These are phyloP conservation scores for Zygoascus bituminiphila DNA, from an alignment of 805 yeast species.

Conservation along the genomic window DNA sequence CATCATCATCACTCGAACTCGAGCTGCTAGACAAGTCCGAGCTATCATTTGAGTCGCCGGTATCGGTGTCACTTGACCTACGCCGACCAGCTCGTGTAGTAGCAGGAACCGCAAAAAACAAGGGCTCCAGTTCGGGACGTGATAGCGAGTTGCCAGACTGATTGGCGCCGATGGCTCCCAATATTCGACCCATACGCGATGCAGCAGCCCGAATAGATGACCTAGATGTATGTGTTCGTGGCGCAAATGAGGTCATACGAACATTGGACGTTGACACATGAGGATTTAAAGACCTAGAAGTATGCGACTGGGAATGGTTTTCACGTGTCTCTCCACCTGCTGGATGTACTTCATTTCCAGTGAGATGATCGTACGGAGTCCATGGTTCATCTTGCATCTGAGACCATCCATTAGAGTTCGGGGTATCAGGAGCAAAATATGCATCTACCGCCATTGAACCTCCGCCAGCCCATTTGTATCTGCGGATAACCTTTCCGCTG, in stretches of 20 bases:
- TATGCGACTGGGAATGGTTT: no score
- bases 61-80: background rate
- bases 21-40: background rate
- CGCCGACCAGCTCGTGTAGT: background rate
- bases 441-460: background rate
- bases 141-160: background rate
- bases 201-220: background rate
- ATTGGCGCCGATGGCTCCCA: background rate
- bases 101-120: background rate
- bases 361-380: background rate
- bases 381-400: background rate
- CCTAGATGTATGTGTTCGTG: no score
- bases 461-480: constrained; percentile 3
- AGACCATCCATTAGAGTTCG: background rate
- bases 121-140: background rate
- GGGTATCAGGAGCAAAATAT: background rate
- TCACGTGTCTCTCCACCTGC: background rate
- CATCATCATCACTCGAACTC: background rate
- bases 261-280: no score
- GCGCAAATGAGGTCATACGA: no score
- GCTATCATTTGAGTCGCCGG: background rate
- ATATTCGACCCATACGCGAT: background rate
- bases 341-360: background rate
- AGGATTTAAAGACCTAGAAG: no score
- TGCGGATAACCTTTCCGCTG: background rate